A percentile compares a stretch with the other conserved stretches of the same genome.
Conservation (phyloP, 495 filamentous ascomycete genomes). For the Neurospora sp. region DNA sequence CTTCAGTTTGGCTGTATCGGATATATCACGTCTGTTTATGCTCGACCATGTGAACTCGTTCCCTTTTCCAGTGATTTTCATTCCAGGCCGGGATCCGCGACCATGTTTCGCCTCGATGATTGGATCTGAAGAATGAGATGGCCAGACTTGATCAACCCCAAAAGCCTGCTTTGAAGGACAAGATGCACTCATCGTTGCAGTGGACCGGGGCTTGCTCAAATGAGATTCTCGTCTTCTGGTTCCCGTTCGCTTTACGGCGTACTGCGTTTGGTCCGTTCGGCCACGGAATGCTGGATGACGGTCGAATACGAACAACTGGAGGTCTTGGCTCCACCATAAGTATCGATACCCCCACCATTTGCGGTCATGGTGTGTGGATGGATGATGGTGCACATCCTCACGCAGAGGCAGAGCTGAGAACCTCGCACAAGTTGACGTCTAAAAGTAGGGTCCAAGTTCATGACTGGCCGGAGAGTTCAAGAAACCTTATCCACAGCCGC, state of each 20-base stretch:
- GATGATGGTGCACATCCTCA: not conserved
- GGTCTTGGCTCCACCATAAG: not conserved
- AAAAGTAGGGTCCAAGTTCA: not conserved
- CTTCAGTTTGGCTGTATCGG: not conserved
- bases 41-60: not conserved
- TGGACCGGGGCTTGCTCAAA: not conserved
- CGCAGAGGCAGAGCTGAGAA: not conserved
- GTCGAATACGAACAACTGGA: slow-evolving; percentile 13
- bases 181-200: not conserved
- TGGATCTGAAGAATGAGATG: not conserved
- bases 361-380: not conserved
- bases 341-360: not conserved
- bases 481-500: not conserved
- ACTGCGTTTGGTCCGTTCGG: not conserved
- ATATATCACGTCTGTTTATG: not conserved
- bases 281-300: slow-evolving; percentile 1
- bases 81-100: not conserved
- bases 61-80: not conserved
- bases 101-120: not conserved
- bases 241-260: not conserved
- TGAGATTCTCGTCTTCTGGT: not conserved
- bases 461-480: not conserved
- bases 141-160: not conserved
- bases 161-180: not conserved
- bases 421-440: not conserved